These are phyloP conservation scores for Nakazawaea wickerhamii DNA, from an alignment of 805 yeast species.

Conservation along the genomic window DNA sequence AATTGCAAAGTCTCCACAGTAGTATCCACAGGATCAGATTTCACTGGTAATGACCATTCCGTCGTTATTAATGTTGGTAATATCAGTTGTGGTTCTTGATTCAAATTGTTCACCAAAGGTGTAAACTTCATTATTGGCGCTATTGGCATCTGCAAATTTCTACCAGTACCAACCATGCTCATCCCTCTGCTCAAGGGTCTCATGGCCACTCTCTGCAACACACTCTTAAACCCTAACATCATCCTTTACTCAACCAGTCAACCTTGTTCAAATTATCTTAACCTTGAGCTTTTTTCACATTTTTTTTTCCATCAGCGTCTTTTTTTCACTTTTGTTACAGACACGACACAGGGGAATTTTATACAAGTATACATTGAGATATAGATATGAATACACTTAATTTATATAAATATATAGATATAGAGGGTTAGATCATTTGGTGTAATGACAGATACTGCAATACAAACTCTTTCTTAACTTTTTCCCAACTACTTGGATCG, in stretches of 20 bases:
- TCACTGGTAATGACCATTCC: neutral
- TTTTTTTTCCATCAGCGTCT: neutral
- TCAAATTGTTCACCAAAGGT: too few species aligned
- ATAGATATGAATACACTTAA: neutral
- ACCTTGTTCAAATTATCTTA: too few species aligned
- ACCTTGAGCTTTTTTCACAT: too few species aligned
- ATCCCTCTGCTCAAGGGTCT: too few species aligned
- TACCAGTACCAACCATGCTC: too few species aligned
- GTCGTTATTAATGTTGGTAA: too few species aligned
- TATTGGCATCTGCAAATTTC: too few species aligned
- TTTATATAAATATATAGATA: neutral
- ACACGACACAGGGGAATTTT: neutral
- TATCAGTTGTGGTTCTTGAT: too few species aligned
- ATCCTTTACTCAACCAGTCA: too few species aligned
- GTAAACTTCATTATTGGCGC: too few species aligned
- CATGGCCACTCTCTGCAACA: too few species aligned
- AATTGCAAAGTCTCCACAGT: constrained; percentile 28
- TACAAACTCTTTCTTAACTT: constrained; percentile 67
- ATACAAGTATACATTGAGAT: neutral
- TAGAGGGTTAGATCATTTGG: constrained; percentile 17
- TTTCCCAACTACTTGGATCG: constrained; percentile 95
- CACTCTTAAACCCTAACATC: too few species aligned
- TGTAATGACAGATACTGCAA: constrained; percentile 34
- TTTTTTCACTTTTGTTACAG: neutral
- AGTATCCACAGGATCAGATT: neutral